Evolutionary conservation across 129 eudicot species (phyloP), one percentile per base, ranked within the genome.

Genomic region (Artemisia annua): DNA sequence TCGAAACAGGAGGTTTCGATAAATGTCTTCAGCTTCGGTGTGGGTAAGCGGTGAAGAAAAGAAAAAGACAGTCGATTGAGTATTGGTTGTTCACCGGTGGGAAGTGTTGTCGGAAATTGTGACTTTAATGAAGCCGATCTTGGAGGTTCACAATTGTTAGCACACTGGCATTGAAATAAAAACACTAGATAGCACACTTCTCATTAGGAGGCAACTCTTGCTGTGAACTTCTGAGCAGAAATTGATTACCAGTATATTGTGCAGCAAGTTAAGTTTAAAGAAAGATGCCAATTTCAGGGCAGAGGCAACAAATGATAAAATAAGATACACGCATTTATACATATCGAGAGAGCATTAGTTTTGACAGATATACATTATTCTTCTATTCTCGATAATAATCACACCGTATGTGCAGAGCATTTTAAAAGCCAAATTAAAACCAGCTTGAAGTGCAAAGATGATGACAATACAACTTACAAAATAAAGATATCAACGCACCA

Each of bases 401-500:
- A 70, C 8, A 53, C 16, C 66, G 70, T 53, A 78, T 63, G 26
- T 52, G 68, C 65, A 28, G 43, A 22, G 64, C 18, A 55, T 39
- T 3, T 39, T 1, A 39, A 24, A 70, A 52, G 11, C 20, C 67
- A 26, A 43, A 54, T 61, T 17, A 51, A 60, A 7, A 63, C 11
- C 46, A 39, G 46, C 46, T 39, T 58, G 12, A 48, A 16, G 54
- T 15, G 44, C 48, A 15, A 44, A 66, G 7, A 48, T 15, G 18
- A 30, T 17, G 10, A 26, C 26, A 20, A 53, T 46, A 52, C 20
- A 12, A 78, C 79, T 80, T 65, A 58, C 70, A 68, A 54, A 57
- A 24, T 50, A 20, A 39, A 65, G 51, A 26, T 32, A 22, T 78
- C 62, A 92, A 46, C 91, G 87, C 53, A 73, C 80, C 92, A 89